Evolutionary conservation across 148 eudicot genomes (phyloP).

Genomic region (Rhododendron simsii): DNA sequence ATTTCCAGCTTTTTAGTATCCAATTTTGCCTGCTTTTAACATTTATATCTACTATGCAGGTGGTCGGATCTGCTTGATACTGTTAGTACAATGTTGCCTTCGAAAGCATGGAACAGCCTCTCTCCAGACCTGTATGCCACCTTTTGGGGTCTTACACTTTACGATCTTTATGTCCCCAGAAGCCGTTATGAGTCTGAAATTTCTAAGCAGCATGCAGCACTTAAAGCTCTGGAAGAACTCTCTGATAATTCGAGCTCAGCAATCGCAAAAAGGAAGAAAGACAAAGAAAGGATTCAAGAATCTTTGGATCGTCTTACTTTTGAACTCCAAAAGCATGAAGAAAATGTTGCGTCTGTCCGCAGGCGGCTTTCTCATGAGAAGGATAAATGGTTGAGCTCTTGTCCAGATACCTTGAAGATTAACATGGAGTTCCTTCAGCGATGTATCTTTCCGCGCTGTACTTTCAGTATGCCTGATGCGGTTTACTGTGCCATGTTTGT

Average conservation of each 20-base stretch:
- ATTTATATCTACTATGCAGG: slow-evolving; percentile 34
- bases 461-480: slow-evolving; percentile 96
- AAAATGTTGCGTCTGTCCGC: slow-evolving; percentile 82
- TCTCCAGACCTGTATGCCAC: slow-evolving; percentile 96
- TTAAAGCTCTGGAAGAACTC: slow-evolving; percentile 91
- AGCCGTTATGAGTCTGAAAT: slow-evolving; percentile 93
- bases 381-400: slow-evolving; percentile 91
- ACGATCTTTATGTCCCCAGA: slow-evolving; percentile 94
- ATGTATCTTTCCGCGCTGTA: slow-evolving; percentile 96
- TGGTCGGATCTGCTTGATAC: slow-evolving; percentile 88
- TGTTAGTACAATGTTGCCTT: slow-evolving; percentile 76
- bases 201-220: slow-evolving; percentile 75
- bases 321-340: slow-evolving; percentile 85
- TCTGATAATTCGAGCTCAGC: slow-evolving; percentile 96
- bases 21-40: background rate
- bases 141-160: slow-evolving; percentile 94
- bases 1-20: background rate
- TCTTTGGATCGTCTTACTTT: slow-evolving; percentile 73
- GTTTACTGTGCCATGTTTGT: slow-evolving; percentile 96
- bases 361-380: slow-evolving; percentile 84
- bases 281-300: slow-evolving; percentile 95
- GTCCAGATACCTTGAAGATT: slow-evolving; percentile 94
- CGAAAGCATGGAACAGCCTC: slow-evolving; percentile 97
- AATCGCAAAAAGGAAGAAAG: slow-evolving; percentile 95
- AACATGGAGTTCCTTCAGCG: slow-evolving; percentile 99